Evolutionary conservation across 495 filamentous ascomycete species (phyloP), one percentile per base, ranked within the genome.

Genomic region (Poronia punctata): DNA sequence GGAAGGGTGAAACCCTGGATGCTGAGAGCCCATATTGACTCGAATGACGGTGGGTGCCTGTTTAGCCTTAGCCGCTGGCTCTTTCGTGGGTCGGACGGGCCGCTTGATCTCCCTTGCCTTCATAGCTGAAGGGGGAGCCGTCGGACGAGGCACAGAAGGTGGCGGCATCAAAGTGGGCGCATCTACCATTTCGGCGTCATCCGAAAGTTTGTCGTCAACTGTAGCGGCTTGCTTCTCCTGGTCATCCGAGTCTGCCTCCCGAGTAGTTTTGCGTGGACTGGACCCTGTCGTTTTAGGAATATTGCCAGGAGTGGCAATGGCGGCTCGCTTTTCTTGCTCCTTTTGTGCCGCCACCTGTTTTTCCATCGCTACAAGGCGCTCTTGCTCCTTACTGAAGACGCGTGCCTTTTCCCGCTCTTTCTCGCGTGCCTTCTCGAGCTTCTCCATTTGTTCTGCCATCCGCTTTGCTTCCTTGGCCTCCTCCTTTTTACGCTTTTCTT

Each of bases 41-140:
- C 82, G 76, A 46, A 95, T 90, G 1, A 84, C 75, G 3, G 87
- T 84, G 2, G 84, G 84, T 12, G 80, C 82, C 9, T 84, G 84
- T 53, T 82, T 84, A 1, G 75, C 56, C 53, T 86, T 88, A 18
- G 71, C 64, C 4, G 71, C 35, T 2, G 71, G 48, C 36, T 88
- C 83, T 48, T 84, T 87, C 15, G 74, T 76, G 2, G 86, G 84
- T 48, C 80, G 88, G 1, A 75, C 49, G 10, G 84, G 79, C 29
- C 85, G 67, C 53, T 83, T 86, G 40, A 57, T 50, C 60, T 50
- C 71, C 64, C 43, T 76, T 62, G 56, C 66, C 69, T 70, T 76
- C 53, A 59, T 66, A 19, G 50, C 52, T 48, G 62, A 60, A 61
- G 67, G 68, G 59, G 65, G 53, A 2, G 59, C 57, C 1, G 59